These are phyloP conservation scores for Aspergillus avenaceus DNA, from an alignment of 495 filamentous ascomycete genomes.

Conservation along the genomic window DNA sequence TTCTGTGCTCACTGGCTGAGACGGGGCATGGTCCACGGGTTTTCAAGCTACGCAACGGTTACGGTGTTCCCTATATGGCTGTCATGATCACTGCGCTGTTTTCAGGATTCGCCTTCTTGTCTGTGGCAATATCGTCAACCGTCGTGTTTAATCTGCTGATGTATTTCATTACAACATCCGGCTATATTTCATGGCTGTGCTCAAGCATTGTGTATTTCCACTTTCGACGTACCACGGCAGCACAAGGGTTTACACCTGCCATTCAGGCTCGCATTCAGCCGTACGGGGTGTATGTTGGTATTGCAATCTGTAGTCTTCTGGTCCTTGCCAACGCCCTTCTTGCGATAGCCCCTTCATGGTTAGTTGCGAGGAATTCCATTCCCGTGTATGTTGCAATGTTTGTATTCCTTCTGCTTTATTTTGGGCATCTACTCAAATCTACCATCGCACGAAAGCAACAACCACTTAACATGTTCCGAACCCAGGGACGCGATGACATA, in stretches of 20 bases:
- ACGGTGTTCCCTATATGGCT: constrained; percentile 45
- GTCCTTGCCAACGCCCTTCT: constrained; percentile 51
- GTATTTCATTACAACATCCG: constrained; percentile 55
- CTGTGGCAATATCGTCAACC: constrained; percentile 24
- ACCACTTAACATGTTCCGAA: background rate
- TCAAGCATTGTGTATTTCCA: constrained; percentile 52
- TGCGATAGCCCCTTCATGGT: constrained; percentile 45
- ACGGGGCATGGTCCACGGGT: constrained; percentile 41
- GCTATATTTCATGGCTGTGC: constrained; percentile 57
- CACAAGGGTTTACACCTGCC: constrained; percentile 34
- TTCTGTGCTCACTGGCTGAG: constrained; percentile 44
- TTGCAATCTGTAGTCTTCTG: constrained; percentile 45
- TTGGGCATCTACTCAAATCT: constrained; percentile 10
- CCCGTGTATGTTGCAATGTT: constrained; percentile 59
- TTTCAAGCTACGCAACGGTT: constrained; percentile 38
- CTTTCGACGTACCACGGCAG: constrained; percentile 45
- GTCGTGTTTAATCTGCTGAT: constrained; percentile 48
- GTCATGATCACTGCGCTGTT: constrained; percentile 39
- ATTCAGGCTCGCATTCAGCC: constrained; percentile 49
- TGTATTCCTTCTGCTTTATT: constrained; percentile 47
- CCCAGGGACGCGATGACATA: background rate
- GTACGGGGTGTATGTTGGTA: constrained; percentile 44
- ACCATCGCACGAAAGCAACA: background rate
- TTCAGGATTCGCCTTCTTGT: constrained; percentile 31
- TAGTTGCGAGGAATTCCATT: constrained; percentile 46